Evolutionary conservation across 2,329 filamentous ascomycete species (phyloP).

Genomic region (Ilyonectria mors-panacis): DNA sequence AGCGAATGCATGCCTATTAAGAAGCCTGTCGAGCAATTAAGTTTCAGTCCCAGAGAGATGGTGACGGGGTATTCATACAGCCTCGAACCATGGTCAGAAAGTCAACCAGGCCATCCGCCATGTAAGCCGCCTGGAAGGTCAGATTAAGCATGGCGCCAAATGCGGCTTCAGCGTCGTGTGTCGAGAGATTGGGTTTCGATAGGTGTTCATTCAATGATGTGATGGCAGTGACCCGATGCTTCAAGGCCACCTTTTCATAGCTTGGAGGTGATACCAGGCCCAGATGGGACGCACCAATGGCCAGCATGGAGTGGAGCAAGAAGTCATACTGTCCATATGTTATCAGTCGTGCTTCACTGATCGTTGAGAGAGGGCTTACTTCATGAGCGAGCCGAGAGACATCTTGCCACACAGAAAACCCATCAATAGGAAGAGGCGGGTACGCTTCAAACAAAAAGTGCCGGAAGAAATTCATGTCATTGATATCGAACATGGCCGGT

Average conservation of each 20-base stretch:
- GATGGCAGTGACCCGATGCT: slow-evolving; percentile 57
- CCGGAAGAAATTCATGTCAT: slow-evolving; percentile 67
- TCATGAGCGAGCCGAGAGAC: slow-evolving; percentile 56
- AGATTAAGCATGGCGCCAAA: slow-evolving; percentile 56
- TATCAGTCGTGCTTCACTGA: slow-evolving; percentile 6
- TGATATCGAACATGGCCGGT: slow-evolving; percentile 53
- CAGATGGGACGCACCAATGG: slow-evolving; percentile 58
- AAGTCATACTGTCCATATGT: slow-evolving; percentile 53
- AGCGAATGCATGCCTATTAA: slow-evolving; percentile 44
- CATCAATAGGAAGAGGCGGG: slow-evolving; percentile 56
- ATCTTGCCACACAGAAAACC: slow-evolving; percentile 54
- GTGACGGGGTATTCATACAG: slow-evolving; percentile 44
- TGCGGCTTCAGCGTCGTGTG: slow-evolving; percentile 54
- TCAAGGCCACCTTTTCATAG: slow-evolving; percentile 49
- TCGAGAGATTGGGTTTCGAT: slow-evolving; percentile 45
- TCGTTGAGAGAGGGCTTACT: slow-evolving; percentile 40
- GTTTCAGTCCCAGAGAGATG: neutral
- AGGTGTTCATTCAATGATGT: slow-evolving; percentile 54
- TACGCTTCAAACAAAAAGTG: slow-evolving; percentile 65
- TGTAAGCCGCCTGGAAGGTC: slow-evolving; percentile 56
- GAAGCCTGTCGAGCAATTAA: slow-evolving; percentile 37
- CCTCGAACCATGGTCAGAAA: slow-evolving; percentile 58
- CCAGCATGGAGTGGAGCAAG: slow-evolving; percentile 60
- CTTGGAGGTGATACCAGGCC: slow-evolving; percentile 42
- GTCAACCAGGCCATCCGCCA: slow-evolving; percentile 58